A percentile compares a stretch with the other conserved stretches of the same genome.
phyloP scores from a whole-genome alignment of 1,284 basidiomycete species.

The Retiboletus fuscus region DNA sequence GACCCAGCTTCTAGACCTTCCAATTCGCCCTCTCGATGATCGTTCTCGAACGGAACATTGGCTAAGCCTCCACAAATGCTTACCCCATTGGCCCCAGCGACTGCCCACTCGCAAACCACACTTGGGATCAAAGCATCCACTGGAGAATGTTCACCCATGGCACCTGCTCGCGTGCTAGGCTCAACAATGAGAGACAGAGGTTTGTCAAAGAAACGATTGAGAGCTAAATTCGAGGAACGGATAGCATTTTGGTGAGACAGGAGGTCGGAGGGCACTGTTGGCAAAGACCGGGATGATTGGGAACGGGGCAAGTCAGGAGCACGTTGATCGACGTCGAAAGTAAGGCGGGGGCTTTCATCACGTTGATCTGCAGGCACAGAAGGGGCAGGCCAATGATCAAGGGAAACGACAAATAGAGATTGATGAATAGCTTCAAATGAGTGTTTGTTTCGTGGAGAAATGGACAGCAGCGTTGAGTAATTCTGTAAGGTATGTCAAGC shows the following conservation, averaged over 20 bases:
- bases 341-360: conserved; percentile 51
- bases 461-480: conserved; percentile 34
- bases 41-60: conserved; percentile 28
- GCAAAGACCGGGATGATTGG: conserved; percentile 17
- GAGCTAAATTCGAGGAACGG: conserved; percentile 74
- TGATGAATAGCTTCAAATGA: conserved; percentile 38
- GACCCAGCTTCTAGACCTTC: conserved; percentile 27
- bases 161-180: conserved; percentile 86
- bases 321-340: conserved; percentile 38
- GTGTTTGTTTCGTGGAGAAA: conserved; percentile 35
- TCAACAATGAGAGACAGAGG: conserved; percentile 87
- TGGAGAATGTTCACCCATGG: conserved; percentile 93
- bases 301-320: conserved; percentile 9
- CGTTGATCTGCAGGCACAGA: conserved; percentile 43
- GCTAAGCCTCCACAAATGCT: conserved; percentile 42
- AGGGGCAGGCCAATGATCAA: conserved; percentile 69
- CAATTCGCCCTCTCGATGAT: conserved; percentile 17
- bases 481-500: conserved; percentile 28
- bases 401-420: conserved; percentile 71
- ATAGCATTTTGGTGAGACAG: conserved; percentile 86
- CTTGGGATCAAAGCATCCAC: conserved; percentile 93
- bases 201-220: conserved; percentile 96
- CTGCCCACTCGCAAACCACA: conserved; percentile 88
- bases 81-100: conserved; percentile 49
- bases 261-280: conserved; percentile 52